These are phyloP conservation scores for Cladosporium sphaerospermum DNA, from an alignment of 2,329 filamentous ascomycete genomes.

Conservation along the genomic window DNA sequence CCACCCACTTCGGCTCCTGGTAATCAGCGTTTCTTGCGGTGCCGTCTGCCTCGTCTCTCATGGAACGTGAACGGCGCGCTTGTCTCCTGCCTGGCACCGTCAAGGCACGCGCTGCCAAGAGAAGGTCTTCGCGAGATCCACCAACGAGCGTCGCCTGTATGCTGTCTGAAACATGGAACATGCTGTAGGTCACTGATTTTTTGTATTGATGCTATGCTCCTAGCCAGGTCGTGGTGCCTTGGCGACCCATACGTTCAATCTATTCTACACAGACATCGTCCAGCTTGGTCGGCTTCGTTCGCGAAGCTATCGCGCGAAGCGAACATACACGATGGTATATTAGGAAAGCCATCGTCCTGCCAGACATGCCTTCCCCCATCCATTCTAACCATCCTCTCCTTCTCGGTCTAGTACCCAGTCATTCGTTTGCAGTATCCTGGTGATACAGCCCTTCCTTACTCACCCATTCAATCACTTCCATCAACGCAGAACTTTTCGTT, in stretches of 20 bases:
- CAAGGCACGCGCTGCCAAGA: conserved; percentile 2
- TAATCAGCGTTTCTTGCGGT: not conserved
- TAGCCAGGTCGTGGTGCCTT: too few relatives aligned
- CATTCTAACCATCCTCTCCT: conserved; percentile 3
- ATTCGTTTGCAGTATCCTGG: conserved; percentile 11
- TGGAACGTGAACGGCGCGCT: not conserved
- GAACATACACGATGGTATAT: conserved; percentile 5
- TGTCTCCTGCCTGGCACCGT: not conserved
- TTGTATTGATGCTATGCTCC: too few relatives aligned
- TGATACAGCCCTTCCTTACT: conserved; percentile 7
- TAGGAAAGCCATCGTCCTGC: not conserved
- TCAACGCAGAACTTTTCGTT: not conserved
- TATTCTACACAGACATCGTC: not conserved
- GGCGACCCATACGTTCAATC: not conserved
- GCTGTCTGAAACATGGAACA: conserved; percentile 2
- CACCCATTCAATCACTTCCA: conserved; percentile 3
- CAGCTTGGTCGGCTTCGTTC: not conserved
- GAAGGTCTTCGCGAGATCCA: not conserved
- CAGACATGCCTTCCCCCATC: not conserved
- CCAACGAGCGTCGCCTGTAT: not conserved
- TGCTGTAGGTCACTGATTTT: not conserved
- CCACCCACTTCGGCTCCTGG: not conserved
- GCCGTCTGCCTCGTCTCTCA: too few relatives aligned
- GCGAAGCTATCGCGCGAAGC: not conserved
- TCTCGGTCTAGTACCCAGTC: conserved; percentile 11